Evolutionary conservation across 1,284 basidiomycete genomes (phyloP).

Genomic region (Neotropicomus parvogracilis): DNA sequence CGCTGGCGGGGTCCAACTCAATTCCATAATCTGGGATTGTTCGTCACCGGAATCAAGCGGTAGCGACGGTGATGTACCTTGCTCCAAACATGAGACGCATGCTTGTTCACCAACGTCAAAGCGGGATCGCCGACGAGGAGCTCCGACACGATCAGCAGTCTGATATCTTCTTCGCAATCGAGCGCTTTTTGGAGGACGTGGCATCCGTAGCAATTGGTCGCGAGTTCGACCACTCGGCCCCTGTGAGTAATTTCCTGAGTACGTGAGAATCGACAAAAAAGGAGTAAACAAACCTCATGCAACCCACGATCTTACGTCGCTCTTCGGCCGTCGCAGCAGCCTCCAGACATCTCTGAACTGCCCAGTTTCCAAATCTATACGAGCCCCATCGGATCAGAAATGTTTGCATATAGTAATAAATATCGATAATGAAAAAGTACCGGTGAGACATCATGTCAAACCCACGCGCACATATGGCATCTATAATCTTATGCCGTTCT

Average conservation of each 20-base stretch:
- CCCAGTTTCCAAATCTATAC: conserved; percentile 79
- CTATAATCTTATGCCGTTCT: conserved; percentile 75
- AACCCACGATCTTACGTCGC: conserved; percentile 70
- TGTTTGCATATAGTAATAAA: conserved; percentile 1
- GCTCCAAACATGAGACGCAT: conserved; percentile 84
- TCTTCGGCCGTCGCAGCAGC: conserved; percentile 68
- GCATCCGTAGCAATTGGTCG: conserved; percentile 82
- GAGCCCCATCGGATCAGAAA: conserved; percentile 12
- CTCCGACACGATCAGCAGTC: conserved; percentile 75
- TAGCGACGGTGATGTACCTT: conserved; percentile 47
- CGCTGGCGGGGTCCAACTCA: conserved; percentile 76
- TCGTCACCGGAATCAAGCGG: conserved; percentile 5
- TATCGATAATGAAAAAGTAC: conserved; percentile 36
- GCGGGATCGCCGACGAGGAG: conserved; percentile 75
- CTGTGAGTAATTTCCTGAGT: conserved; percentile 35
- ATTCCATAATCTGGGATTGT: conserved; percentile 66
- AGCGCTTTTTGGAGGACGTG: conserved; percentile 85
- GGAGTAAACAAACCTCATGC: conserved; percentile 63
- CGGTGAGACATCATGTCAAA: conserved; percentile 87
- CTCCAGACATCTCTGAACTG: conserved; percentile 78
- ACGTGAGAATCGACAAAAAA: conserved; percentile 7
- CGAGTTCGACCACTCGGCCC: conserved; percentile 75
- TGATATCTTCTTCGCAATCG: conserved; percentile 80
- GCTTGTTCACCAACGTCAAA: conserved; percentile 79
- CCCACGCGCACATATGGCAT: conserved; percentile 74